These are phyloP conservation scores for Pseudodiploospora longispora DNA, from an alignment of 2,329 filamentous ascomycete genomes.

Conservation along the genomic window DNA sequence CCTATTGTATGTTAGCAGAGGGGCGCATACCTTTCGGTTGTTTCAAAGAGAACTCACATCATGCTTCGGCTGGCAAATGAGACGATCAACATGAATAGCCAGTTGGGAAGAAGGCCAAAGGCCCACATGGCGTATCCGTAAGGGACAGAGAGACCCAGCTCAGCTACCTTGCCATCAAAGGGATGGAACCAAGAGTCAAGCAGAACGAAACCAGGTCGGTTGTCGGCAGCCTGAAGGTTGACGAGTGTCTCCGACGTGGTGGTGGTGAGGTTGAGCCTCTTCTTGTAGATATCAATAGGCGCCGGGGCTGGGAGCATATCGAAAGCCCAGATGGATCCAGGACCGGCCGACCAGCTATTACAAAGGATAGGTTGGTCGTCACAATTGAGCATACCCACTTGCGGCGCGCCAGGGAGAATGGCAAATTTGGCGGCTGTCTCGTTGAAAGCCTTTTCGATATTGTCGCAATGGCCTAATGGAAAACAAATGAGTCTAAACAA, in stretches of 20 bases:
- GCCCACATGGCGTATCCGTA: constrained; percentile 61
- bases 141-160: constrained; percentile 54
- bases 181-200: constrained; percentile 67
- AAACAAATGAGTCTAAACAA: not conserved
- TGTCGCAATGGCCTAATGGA: constrained; percentile 51
- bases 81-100: constrained; percentile 70
- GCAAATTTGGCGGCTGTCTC: constrained; percentile 58
- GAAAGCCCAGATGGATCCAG: constrained; percentile 60
- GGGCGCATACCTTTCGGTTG: not conserved
- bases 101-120: constrained; percentile 60
- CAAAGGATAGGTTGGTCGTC: constrained; percentile 67
- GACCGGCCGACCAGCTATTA: constrained; percentile 60
- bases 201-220: constrained; percentile 38
- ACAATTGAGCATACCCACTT: constrained; percentile 65
- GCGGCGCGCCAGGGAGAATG: constrained; percentile 51
- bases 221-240: constrained; percentile 45
- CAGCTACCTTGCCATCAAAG: constrained; percentile 58
- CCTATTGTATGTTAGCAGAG: constrained; percentile 25
- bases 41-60: constrained; percentile 51
- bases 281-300: constrained; percentile 55
- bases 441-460: constrained; percentile 58
- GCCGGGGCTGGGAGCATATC: constrained; percentile 58
- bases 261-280: constrained; percentile 61
- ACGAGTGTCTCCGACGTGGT: constrained; percentile 56
- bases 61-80: constrained; percentile 65